Base-by-base conservation (phyloP, 176 grass and related monocot genomes). In the Zizania latifolia region DNA sequence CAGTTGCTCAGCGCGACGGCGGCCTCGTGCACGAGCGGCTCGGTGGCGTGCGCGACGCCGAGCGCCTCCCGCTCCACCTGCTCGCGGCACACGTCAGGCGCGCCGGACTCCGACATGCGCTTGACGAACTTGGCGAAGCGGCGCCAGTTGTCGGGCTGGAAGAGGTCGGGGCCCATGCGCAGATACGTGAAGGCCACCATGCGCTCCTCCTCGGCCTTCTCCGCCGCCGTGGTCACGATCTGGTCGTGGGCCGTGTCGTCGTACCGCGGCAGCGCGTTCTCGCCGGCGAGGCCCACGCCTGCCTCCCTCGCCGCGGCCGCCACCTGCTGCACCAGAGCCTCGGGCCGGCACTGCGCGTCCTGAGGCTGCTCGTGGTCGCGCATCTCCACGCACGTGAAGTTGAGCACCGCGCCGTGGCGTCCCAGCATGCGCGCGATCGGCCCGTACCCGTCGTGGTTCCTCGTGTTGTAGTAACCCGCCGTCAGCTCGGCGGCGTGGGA, bases 371-470 rank as follows among this genome's bases (percentile, higher is more conserved):
- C 89, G 44, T 53, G 75, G 79, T 92, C 54, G 2, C 89, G 58
- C 85, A 92, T 92, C 81, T 92, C 89, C n/a, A 92, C 74, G 74
- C 85, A 88, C 11, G 85, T 92, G 82, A 92, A 88, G 80, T 85
- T 92, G 70, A 92, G 76, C 56, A 92, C 85, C 1, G 72, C 89
- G 66, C 85, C 78, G 70, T 92, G 78, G 10, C 86, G 67, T 0
- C 23, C 86, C 16, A 92, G 58, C 82, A 86, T 89, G 37, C 38
- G 79, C 11, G 90, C 90, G 71, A 92, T 89, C 28, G 82, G 86
- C 31, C 39, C 39, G 71, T 89, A 92, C 12, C 90, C 90, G 73
- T 92, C 82, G 70, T 76, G 79, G 41, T 60, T 62, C 30, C 82
- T 29, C 7, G 90, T 92, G 82, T 86, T 92, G 74, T 92, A 89